Evolutionary conservation across 257 asterid genomes (phyloP).

Genomic region (Thymus mandschuricus): DNA sequence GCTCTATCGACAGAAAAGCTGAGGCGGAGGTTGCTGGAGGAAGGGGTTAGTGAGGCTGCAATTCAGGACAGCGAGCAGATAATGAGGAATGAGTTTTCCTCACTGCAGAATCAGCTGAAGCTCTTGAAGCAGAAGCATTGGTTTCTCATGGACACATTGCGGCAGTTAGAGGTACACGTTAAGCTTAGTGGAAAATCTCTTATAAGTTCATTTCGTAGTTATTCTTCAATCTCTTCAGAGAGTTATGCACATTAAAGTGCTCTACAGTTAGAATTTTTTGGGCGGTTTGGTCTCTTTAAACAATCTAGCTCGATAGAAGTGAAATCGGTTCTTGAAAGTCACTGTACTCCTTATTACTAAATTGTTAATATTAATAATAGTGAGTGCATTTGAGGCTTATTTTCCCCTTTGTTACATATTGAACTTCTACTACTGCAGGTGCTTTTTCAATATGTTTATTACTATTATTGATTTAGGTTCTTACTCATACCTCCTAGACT

Average conservation of each 20-base stretch:
- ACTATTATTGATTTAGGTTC: not conserved
- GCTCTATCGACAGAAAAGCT: slow-evolving; percentile 74
- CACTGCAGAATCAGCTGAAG: slow-evolving; percentile 75
- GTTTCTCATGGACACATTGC: slow-evolving; percentile 80
- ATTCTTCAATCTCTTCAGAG: slow-evolving; percentile 45
- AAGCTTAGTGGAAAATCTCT: slow-evolving; percentile 43
- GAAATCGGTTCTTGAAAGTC: slow-evolving; percentile 26
- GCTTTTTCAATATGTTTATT: not conserved
- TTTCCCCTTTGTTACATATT: not conserved
- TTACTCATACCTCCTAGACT: not conserved
- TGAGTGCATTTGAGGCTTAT: slow-evolving; percentile 19
- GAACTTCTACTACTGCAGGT: not conserved
- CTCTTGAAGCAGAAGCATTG: slow-evolving; percentile 84
- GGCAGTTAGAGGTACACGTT: slow-evolving; percentile 92
- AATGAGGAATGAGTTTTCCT: slow-evolving; percentile 74
- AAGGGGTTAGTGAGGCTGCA: slow-evolving; percentile 63
- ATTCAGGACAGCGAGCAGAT: slow-evolving; percentile 87
- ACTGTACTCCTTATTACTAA: slow-evolving; percentile 30
- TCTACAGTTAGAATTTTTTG: slow-evolving; percentile 29
- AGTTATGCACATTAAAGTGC: slow-evolving; percentile 41
- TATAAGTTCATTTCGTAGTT: slow-evolving; percentile 41
- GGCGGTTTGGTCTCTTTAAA: slow-evolving; percentile 31
- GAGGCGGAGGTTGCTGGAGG: slow-evolving; percentile 78
- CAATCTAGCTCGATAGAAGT: slow-evolving; percentile 28
- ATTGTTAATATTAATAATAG: slow-evolving; percentile 12